Base-by-base conservation (phyloP, 495 filamentous ascomycete species). In the Neurospora tetraspora region DNA sequence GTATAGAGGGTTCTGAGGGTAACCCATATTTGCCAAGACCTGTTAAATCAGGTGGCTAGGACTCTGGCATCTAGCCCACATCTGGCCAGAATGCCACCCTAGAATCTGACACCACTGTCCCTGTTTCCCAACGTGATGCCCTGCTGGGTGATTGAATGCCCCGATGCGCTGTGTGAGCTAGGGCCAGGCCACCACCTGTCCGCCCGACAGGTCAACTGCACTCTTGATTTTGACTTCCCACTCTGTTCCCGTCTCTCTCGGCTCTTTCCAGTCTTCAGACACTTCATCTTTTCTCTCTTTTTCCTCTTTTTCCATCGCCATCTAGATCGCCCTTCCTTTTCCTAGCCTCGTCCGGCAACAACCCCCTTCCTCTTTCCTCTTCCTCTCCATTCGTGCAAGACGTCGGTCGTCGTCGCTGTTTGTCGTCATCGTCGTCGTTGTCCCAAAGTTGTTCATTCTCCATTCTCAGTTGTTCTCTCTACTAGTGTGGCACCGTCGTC, bases 301-400 rank as follows among this genome's bases (percentile, higher is more conserved):
- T 79, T 76, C 80, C 76, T 61, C 74, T 76, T 77, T 73, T 73
- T 76, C 74, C 76, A 72, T 73, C 79, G 74, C 77, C 77, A 79
- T 75, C 78, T 34, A 80, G 75, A 79, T 81, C 77, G 78, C 80
- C 80, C 79, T 82, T 83, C 81, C 80, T 83, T 81, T 82, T 83
- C 74, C 74, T 78, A 18, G 53, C 53, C 53, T 61, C 53, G 23
- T 61, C 27, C 27, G 53, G 53, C 53, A 61, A 61, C 23, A 61
- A 6, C 27, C 23, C 76, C 74, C 79, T 76, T 70, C 73, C 72
- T 75, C 71, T 72, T 78, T 82, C 80, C 80, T 83, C 84, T 74
- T 80, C 78, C 79, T 81, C 81, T 77, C 77, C 78, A 74, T 80
- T 79, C 78, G 80, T 80, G 77, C 77, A 75, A 77, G 76, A 72